Conservation (phyloP, 345 rosid species). For the Salix dunnii region DNA sequence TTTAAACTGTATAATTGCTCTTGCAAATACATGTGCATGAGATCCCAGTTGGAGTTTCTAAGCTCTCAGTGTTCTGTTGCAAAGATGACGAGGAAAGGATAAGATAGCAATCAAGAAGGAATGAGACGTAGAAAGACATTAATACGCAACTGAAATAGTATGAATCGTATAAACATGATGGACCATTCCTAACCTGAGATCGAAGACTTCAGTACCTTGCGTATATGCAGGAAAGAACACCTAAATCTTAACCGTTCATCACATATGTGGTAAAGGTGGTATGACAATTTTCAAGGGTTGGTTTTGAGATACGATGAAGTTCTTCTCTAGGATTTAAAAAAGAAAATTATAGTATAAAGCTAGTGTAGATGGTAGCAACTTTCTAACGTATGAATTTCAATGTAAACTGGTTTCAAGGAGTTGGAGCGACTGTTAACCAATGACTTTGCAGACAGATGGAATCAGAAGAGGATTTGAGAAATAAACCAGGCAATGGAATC, state of each 20-base stretch:
- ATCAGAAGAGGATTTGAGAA: neutral
- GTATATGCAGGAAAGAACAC: no score
- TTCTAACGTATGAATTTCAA: no score
- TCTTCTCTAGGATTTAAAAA: no score
- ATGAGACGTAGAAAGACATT: neutral
- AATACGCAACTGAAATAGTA: no score
- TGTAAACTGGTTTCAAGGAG: neutral
- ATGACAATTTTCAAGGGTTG: no score
- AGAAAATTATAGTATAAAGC: no score
- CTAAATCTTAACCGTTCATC: no score
- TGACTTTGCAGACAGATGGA: neutral
- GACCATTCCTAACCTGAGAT: no score
- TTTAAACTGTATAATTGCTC: neutral
- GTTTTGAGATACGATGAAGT: no score
- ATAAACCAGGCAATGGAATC: neutral
- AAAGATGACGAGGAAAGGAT: neutral
- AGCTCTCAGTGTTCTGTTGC: neutral
- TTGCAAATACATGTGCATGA: neutral
- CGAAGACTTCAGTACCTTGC: no score
- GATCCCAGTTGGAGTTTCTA: neutral
- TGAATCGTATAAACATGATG: neutral
- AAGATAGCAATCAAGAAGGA: neutral
- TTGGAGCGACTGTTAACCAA: neutral
- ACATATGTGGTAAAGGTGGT: no score
- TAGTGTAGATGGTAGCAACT: no score